Evolutionary conservation across 169 alveolate species (phyloP).

Genomic region (Plasmodium falciparum): DNA sequence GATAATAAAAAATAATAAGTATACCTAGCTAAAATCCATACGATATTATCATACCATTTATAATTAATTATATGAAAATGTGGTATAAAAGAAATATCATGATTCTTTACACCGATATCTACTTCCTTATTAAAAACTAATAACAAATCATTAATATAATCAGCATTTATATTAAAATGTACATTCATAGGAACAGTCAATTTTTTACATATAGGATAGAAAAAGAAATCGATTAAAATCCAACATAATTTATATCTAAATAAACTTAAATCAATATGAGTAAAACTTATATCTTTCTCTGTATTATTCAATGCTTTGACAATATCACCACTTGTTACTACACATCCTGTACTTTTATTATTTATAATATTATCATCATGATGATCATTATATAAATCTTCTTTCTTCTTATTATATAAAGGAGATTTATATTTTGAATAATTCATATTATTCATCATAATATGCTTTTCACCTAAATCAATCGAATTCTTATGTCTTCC

Average conservation of each 20-base stretch:
- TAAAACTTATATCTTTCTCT: not conserved
- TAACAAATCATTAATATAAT: conserved; percentile 56
- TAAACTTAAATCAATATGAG: conserved; percentile 56
- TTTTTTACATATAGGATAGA: conserved; percentile 63
- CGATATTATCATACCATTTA: conserved; percentile 75
- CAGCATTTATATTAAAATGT: conserved; percentile 58
- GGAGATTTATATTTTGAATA: conserved; percentile 9
- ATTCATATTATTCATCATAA: not conserved
- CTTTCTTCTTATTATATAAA: conserved; percentile 15
- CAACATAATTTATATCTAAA: conserved; percentile 76
- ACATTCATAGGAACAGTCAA: conserved; percentile 64
- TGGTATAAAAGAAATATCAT: conserved; percentile 72
- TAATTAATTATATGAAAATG: conserved; percentile 74
- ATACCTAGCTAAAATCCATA: conserved; percentile 71
- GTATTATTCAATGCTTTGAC: not conserved
- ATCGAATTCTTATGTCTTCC: too few species aligned
- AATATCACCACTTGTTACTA: not conserved
- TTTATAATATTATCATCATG: not conserved
- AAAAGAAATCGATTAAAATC: conserved; percentile 68
- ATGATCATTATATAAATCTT: not conserved
- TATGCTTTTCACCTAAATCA: too few species aligned
- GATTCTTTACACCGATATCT: conserved; percentile 50
- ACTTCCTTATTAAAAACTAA: conserved; percentile 29
- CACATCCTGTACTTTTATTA: not conserved
- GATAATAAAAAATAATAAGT: conserved; percentile 59